phyloP scores from a whole-genome alignment of 495 filamentous ascomycete species.

The Annulohypoxylon moriforme region DNA sequence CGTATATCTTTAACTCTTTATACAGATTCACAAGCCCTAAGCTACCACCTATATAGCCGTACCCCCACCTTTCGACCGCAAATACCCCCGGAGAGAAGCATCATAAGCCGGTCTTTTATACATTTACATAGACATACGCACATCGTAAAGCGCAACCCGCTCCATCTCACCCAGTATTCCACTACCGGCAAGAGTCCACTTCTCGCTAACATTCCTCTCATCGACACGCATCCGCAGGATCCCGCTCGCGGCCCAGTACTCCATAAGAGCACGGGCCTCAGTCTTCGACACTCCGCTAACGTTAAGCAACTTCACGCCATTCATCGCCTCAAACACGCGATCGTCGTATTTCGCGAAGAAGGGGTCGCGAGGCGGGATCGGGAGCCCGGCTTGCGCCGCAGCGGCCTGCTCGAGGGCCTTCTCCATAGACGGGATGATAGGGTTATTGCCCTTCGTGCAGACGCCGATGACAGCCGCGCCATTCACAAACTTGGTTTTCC shows the following conservation, averaged over 20 bases:
- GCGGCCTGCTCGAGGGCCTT: slow-evolving; percentile 68
- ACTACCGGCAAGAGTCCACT: slow-evolving; percentile 82
- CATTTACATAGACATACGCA: slow-evolving; percentile 22
- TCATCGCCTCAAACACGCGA: slow-evolving; percentile 70
- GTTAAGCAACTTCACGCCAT: slow-evolving; percentile 59
- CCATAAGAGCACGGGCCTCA: slow-evolving; percentile 84
- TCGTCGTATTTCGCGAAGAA: slow-evolving; percentile 73
- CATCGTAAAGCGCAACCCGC: slow-evolving; percentile 61
- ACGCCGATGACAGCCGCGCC: slow-evolving; percentile 84
- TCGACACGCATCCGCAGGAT: slow-evolving; percentile 76
- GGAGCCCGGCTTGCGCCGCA: slow-evolving; percentile 50
- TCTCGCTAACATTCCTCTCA: slow-evolving; percentile 80
- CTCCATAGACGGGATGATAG: slow-evolving; percentile 69
- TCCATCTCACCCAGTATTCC: slow-evolving; percentile 90
- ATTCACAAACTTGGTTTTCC: slow-evolving; percentile 69
- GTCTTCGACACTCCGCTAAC: slow-evolving; percentile 74
- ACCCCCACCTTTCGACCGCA: too few species aligned
- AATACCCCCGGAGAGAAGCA: too few species aligned
- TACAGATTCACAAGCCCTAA: slow-evolving; percentile 16
- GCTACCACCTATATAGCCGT: neutral
- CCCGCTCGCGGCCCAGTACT: slow-evolving; percentile 93
- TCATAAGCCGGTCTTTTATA: neutral
- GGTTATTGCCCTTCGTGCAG: slow-evolving; percentile 73
- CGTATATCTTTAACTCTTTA: slow-evolving; percentile 6
- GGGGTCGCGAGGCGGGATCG: slow-evolving; percentile 68